phyloP scores from a whole-genome alignment of 2,329 filamentous ascomycete genomes.

The Metarhizium brunneum region DNA sequence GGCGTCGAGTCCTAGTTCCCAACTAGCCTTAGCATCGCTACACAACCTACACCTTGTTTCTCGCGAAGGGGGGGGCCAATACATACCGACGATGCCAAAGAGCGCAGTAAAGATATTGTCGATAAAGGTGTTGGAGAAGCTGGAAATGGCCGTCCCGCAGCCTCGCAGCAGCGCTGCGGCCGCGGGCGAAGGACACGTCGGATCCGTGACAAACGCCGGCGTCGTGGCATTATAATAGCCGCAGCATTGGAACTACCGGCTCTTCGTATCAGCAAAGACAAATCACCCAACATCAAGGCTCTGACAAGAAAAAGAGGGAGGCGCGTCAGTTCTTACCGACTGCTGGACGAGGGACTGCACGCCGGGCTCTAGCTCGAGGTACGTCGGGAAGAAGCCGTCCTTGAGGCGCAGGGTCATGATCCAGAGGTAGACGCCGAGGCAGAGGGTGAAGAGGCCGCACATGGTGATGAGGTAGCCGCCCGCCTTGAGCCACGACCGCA shows the following conservation, averaged over 20 bases:
- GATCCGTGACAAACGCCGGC: constrained; percentile 62
- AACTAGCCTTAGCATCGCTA: not conserved
- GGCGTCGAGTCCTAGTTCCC: constrained; percentile 43
- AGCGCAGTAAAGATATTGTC: constrained; percentile 70
- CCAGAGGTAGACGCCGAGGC: constrained; percentile 61
- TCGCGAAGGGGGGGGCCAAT: no score
- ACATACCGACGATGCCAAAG: constrained; percentile 66
- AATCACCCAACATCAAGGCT: no score
- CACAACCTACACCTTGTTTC: no score
- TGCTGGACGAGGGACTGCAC: constrained; percentile 64
- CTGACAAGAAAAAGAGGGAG: not conserved
- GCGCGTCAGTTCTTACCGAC: constrained; percentile 37
- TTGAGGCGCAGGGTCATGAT: constrained; percentile 62
- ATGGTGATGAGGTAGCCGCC: constrained; percentile 56
- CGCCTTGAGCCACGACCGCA: constrained; percentile 60
- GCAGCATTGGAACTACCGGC: constrained; percentile 63
- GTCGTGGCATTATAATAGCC: constrained; percentile 66
- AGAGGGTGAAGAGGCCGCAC: constrained; percentile 54
- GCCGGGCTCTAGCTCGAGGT: constrained; percentile 43
- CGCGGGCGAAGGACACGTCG: constrained; percentile 58
- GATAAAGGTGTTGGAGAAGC: constrained; percentile 61
- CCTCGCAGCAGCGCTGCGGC: constrained; percentile 61
- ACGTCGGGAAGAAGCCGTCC: constrained; percentile 51
- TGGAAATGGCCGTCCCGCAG: constrained; percentile 58
- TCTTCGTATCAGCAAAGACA: not conserved